phyloP scores from a whole-genome alignment of 2,329 filamentous ascomycete genomes.

The Rugonectria rugulosa region DNA sequence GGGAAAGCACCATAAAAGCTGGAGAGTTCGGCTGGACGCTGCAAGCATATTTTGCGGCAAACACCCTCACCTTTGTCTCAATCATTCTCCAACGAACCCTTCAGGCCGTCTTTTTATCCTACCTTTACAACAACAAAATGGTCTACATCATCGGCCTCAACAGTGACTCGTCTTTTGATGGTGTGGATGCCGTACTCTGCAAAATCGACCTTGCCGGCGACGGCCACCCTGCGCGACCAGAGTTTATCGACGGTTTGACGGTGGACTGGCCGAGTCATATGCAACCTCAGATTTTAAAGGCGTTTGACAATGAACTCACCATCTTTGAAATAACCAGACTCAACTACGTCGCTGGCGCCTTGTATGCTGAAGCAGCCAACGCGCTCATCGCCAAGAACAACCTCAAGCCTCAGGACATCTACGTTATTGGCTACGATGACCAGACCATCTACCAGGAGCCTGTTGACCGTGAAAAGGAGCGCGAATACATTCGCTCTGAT shows the following conservation, averaged over 20 bases:
- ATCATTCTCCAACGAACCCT: too few species aligned
- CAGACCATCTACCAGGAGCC: conserved; percentile 44
- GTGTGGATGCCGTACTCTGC: conserved; percentile 41
- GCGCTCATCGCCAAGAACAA: conserved; percentile 27
- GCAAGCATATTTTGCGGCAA: too few species aligned
- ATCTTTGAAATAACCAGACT: conserved; percentile 40
- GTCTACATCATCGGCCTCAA: conserved; percentile 41
- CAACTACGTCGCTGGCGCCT: conserved; percentile 40
- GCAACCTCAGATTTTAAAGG: conserved; percentile 33
- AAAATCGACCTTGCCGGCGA: conserved; percentile 37
- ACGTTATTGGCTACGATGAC: conserved; percentile 42
- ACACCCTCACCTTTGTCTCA: too few species aligned
- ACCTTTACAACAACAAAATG: too few species aligned
- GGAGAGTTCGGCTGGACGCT: too few species aligned
- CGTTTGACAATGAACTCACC: conserved; percentile 39
- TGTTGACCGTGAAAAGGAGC: conserved; percentile 31
- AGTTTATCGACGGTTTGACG: conserved; percentile 38
- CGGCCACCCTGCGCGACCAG: conserved; percentile 38
- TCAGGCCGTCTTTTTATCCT: too few species aligned
- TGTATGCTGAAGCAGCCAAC: conserved; percentile 41
- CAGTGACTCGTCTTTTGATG: conserved; percentile 42
- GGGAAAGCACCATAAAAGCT: too few species aligned
- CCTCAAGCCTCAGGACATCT: conserved; percentile 35
- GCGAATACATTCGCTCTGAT: conserved; percentile 27
- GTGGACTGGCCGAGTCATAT: conserved; percentile 41